Evolutionary conservation across 768 basidiomycete genomes (phyloP).

Genomic region (Russula ochroleuca): DNA sequence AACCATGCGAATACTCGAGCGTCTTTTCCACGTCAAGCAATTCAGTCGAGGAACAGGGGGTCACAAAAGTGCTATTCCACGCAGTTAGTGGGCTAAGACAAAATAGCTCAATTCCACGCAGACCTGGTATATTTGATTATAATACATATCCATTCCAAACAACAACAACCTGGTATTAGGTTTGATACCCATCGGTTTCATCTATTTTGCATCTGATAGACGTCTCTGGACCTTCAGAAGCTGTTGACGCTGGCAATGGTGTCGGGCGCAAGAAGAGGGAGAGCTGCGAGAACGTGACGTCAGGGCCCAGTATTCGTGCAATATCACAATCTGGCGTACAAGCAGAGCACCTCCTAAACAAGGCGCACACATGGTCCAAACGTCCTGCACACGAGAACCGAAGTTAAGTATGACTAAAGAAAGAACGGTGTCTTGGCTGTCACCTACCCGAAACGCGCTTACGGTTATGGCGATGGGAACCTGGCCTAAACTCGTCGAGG

Average conservation of each 20-base stretch:
- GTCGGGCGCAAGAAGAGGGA: conserved; percentile 25
- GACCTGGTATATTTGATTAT: conserved; percentile 12
- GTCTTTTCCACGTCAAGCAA: neutral
- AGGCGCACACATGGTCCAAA: conserved; percentile 28
- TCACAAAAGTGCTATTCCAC: neutral
- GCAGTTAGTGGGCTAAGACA: conserved; percentile 1
- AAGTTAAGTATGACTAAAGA: conserved; percentile 15
- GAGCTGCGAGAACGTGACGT: conserved; percentile 19
- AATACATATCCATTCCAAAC: conserved; percentile 7
- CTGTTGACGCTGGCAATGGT: conserved; percentile 7
- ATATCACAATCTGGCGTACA: conserved; percentile 15
- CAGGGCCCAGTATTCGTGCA: neutral
- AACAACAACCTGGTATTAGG: neutral
- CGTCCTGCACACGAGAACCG: conserved; percentile 14
- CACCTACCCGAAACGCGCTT: conserved; percentile 23
- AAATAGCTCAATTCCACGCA: conserved; percentile 1
- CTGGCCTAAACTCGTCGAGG: neutral
- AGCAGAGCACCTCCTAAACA: conserved; percentile 26
- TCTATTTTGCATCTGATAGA: neutral
- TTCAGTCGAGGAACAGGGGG: neutral
- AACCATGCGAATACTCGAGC: conserved; percentile 6
- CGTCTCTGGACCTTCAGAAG: conserved; percentile 1
- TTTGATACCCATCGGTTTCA: conserved; percentile 7
- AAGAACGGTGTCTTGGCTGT: neutral
- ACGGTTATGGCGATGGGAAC: conserved; percentile 17